A percentile compares a stretch with the other conserved stretches of the same genome.
phyloP scores from a whole-genome alignment of 2,329 filamentous ascomycete species.

The Pestalotiopsis sp. region DNA sequence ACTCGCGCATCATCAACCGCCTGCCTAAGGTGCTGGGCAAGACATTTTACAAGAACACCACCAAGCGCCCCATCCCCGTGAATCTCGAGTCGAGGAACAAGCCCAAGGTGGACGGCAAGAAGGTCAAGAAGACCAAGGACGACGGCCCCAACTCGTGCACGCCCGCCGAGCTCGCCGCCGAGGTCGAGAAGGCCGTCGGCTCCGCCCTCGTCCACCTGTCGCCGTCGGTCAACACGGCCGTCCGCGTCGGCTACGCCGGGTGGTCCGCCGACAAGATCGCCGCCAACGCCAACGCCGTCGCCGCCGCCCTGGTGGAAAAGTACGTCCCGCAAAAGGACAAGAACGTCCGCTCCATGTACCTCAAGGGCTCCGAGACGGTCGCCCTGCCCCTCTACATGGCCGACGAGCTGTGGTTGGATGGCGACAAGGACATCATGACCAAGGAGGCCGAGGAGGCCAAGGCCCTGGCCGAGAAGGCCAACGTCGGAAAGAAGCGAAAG shows the following conservation, averaged over 20 bases:
- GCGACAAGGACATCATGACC: slow-evolving; percentile 69
- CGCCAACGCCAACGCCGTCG: slow-evolving; percentile 78
- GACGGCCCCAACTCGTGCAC: slow-evolving; percentile 48
- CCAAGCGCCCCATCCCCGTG: slow-evolving; percentile 87
- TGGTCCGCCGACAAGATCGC: slow-evolving; percentile 77
- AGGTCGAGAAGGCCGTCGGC: slow-evolving; percentile 77
- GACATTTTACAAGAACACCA: slow-evolving; percentile 83
- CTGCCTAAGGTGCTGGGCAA: slow-evolving; percentile 84
- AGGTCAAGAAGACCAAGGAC: slow-evolving; percentile 58
- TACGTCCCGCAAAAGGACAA: slow-evolving; percentile 86
- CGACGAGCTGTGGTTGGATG: slow-evolving; percentile 84
- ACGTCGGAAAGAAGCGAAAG: slow-evolving; percentile 69
- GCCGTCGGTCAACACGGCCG: slow-evolving; percentile 76
- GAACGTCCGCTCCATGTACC: slow-evolving; percentile 80
- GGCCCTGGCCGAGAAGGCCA: slow-evolving; percentile 52
- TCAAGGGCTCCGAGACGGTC: slow-evolving; percentile 88
- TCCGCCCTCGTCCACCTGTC: slow-evolving; percentile 81
- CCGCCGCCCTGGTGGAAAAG: slow-evolving; percentile 71
- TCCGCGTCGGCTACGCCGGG: slow-evolving; percentile 76
- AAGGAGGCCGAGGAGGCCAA: slow-evolving; percentile 51
- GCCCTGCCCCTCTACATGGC: slow-evolving; percentile 94
- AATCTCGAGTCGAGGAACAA: slow-evolving; percentile 62
- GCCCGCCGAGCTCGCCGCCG: slow-evolving; percentile 71
- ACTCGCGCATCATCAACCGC: slow-evolving; percentile 78
- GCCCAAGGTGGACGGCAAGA: slow-evolving; percentile 62